Percentiles rank a stretch among this genome's conserved stretches.
phyloP scores from a whole-genome alignment of 441 rosid genomes.

The Manihot esculenta region DNA sequence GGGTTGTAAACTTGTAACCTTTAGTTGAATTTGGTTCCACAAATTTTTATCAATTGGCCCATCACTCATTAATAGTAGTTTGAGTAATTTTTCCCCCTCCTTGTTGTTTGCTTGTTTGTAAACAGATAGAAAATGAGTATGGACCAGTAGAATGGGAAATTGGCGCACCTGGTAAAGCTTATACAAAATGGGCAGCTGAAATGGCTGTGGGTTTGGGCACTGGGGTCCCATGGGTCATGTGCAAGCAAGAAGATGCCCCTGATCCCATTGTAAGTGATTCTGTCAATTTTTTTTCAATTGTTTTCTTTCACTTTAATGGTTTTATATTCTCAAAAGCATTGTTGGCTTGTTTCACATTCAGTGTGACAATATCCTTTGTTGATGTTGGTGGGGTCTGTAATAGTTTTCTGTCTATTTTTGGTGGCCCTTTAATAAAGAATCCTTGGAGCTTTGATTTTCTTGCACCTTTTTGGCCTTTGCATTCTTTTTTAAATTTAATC shows the following conservation, averaged over 20 bases:
- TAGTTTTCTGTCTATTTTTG: slow-evolving; percentile 10
- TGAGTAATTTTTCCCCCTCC: not conserved
- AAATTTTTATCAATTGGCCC: not conserved
- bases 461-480: not conserved
- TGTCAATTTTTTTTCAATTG: slow-evolving; percentile 13
- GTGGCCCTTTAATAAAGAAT: slow-evolving; percentile 11
- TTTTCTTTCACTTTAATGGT: slow-evolving; percentile 23
- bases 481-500: slow-evolving; percentile 10
- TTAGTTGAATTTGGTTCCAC: not conserved
- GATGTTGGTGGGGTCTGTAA: slow-evolving; percentile 18
- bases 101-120: slow-evolving; percentile 14
- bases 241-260: slow-evolving; percentile 97
- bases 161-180: slow-evolving; percentile 72
- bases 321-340: slow-evolving; percentile 7
- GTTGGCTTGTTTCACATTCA: slow-evolving; percentile 8
- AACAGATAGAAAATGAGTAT: slow-evolving; percentile 93
- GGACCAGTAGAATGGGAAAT: slow-evolving; percentile 81
- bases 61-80: not conserved
- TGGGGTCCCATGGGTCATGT: slow-evolving; percentile 99
- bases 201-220: slow-evolving; percentile 92
- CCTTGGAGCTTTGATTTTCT: slow-evolving; percentile 14
- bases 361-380: slow-evolving; percentile 6
- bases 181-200: slow-evolving; percentile 84
- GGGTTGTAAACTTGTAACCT: not conserved
- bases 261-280: slow-evolving; percentile 68